Evolutionary conservation across 768 basidiomycete genomes (phyloP), one percentile per base, ranked within the genome.

Genomic region (Calocybe gangraenosa): DNA sequence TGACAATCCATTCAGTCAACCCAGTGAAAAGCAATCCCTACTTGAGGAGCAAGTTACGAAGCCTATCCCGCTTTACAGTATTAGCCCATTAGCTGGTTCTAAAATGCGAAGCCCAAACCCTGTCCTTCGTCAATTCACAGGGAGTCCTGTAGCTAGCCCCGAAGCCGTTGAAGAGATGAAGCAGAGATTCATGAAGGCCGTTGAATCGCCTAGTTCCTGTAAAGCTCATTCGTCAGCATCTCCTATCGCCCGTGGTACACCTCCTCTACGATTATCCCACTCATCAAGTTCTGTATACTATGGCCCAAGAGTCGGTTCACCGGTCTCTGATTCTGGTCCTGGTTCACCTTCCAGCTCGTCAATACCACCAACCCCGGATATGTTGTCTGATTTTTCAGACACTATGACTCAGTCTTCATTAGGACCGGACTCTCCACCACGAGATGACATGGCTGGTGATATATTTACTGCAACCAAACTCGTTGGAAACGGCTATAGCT

Each of bases 131-230:
- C 63, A 60, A 32, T 45, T 42, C 0, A 52, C 58, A 7, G 56
- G 56, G 25, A 69, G 60, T 49, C 63, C 69, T 23, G 55, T 55
- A 17, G 67, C 72, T 6, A 73, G 74, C 5, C 57, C 65, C 20
- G 76, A 79, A 18, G 78, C 79, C 2, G 66, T 82, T 37, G 75
- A 82, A 57, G 76, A 81, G 53, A 79, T 84, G 78, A 85, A 82
- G 61, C 70, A 64, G 52, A 66, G 79, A 32, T 75, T 82, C 52
- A 59, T 79, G 42, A 64, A 61, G 43, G 45, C 59, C 7, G 52
- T 59, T 3, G 38, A 48, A 13, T 64, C 75, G 51, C 48, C 65
- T 45, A 46, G 57, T 42, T 51, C 66, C 13, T 17, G 22, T 21
- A 25, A 18, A 18, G 35, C 22, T 17, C n/a, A 40, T 35, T 50